A percentile compares a stretch with the other conserved stretches of the same genome.
phyloP scores from a whole-genome alignment of 768 basidiomycete species.

The Pleurotus sapidus region DNA sequence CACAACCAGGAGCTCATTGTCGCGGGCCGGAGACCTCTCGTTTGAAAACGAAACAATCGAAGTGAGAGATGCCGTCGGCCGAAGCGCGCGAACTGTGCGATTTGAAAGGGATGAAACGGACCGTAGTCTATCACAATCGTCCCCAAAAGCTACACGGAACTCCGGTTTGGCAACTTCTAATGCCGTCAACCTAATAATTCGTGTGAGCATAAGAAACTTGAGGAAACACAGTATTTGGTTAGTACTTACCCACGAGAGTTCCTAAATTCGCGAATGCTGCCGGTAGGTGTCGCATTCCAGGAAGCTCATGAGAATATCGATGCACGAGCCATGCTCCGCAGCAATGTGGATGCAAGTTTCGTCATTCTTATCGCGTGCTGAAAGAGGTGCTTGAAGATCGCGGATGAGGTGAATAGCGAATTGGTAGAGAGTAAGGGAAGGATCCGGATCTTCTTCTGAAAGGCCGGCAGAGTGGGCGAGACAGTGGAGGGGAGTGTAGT shows the following conservation, averaged over 20 bases:
- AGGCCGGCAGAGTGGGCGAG: conserved; percentile 43
- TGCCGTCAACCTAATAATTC: conserved; percentile 53
- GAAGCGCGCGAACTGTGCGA: conserved; percentile 39
- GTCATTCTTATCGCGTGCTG: conserved; percentile 60
- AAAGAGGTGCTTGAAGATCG: conserved; percentile 67
- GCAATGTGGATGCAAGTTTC: conserved; percentile 83
- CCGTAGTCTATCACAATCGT: conserved; percentile 43
- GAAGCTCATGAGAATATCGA: conserved; percentile 60
- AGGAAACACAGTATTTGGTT: too few relatives aligned
- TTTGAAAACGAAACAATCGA: conserved; percentile 50
- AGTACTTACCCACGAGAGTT: conserved; percentile 68
- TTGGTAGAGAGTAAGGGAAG: conserved; percentile 40
- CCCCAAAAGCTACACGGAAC: conserved; percentile 59
- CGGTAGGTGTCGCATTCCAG: conserved; percentile 61
- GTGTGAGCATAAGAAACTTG: too few relatives aligned
- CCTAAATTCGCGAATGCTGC: conserved; percentile 53
- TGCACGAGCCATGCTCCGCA: conserved; percentile 68
- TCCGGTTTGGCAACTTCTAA: conserved; percentile 67
- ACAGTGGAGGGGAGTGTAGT: conserved; percentile 68
- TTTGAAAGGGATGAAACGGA: conserved; percentile 53
- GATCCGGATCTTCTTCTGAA: conserved; percentile 27
- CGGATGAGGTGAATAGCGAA: conserved; percentile 67
- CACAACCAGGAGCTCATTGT: conserved; percentile 23
- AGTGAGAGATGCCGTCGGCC: conserved; percentile 42
- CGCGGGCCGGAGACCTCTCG: not conserved